A percentile compares a stretch with the other conserved stretches of the same genome.
phyloP scores from a whole-genome alignment of 345 rosid species.

The Hibiscus mutabilis region DNA sequence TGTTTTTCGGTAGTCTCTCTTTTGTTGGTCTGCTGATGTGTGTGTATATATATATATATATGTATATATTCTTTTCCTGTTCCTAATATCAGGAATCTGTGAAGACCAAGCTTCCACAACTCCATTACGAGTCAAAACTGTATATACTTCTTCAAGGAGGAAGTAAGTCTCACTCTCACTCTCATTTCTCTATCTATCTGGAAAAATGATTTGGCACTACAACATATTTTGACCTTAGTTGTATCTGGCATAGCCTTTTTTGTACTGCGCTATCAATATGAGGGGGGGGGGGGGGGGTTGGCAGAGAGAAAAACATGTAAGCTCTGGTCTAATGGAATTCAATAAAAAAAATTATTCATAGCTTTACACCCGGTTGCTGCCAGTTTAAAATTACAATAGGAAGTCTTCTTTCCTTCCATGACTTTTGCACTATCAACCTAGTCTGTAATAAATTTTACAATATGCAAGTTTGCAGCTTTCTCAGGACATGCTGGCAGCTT shows the following conservation, averaged over 20 bases:
- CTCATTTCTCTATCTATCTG: background rate
- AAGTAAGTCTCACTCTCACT: slow-evolving; percentile 34
- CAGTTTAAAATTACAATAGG: background rate
- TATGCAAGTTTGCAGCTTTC: background rate
- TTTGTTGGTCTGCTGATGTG: background rate
- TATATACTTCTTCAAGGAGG: slow-evolving; percentile 90
- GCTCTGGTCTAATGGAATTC: background rate
- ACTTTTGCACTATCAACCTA: background rate
- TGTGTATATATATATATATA: background rate
- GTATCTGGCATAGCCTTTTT: background rate
- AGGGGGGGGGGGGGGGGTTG: background rate
- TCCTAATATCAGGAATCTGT: slow-evolving; percentile 53
- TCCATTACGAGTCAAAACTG: slow-evolving; percentile 77
- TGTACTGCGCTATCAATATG: background rate
- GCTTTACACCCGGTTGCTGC: background rate
- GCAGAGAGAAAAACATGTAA: background rate
- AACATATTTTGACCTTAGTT: background rate
- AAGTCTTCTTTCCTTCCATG: background rate
- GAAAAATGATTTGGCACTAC: background rate
- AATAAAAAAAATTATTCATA: background rate
- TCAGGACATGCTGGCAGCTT: background rate
- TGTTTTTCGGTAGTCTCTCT: background rate
- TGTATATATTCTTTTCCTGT: background rate
- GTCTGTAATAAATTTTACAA: background rate
- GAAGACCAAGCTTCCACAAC: slow-evolving; percentile 84